Evolutionary conservation across 1,139 yeast genomes (phyloP), one percentile per base, ranked within the genome.

Genomic region (Debaryomycetaceae sp.): DNA sequence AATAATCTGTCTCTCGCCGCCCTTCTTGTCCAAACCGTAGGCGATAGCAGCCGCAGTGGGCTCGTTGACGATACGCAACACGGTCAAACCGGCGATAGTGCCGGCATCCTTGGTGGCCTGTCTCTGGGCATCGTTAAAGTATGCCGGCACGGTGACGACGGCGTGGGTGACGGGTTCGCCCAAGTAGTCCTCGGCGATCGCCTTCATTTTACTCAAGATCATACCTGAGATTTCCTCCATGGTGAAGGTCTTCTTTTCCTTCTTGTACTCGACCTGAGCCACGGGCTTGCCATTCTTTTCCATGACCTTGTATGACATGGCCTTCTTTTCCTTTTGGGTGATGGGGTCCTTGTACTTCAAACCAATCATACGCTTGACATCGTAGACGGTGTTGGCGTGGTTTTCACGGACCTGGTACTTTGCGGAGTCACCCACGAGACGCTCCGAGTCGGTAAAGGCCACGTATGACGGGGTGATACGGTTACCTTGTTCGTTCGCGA

Each of bases 41-140:
- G 97, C 97, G 58, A 87, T 85, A 34, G 96, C 96, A 38, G 97
- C 96, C 29, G 97, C 97, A 33, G 97, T 87, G 40, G 97, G 97
- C 68, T 87, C 97, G 58, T 87, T 87, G 44, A 87, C 94, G 53
- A 87, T 86, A 68, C 97, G 80, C 53, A 86, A 72, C 35, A 87
- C 94, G 49, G 82, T 85, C 53, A 87, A 73, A 46, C 97, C 97
- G 27, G 96, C 94, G 68, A 87, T 87, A 37, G 83, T 72, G 67
- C 96, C 97, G 32, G 97, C 96, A 58, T 86, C 96, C 68, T 87
- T 86, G 40, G 97, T 87, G 38, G 97, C 97, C 62, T 87, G 96
- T 69, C 96, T 80, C 67, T 87, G 97, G 35, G 97, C 94, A 62
- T 87, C 97, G 59, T 87, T 90, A 68, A 87, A 87, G 65, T 87